Conservation (phyloP, 140 eudicot species). For the Flaveria floridana region DNA sequence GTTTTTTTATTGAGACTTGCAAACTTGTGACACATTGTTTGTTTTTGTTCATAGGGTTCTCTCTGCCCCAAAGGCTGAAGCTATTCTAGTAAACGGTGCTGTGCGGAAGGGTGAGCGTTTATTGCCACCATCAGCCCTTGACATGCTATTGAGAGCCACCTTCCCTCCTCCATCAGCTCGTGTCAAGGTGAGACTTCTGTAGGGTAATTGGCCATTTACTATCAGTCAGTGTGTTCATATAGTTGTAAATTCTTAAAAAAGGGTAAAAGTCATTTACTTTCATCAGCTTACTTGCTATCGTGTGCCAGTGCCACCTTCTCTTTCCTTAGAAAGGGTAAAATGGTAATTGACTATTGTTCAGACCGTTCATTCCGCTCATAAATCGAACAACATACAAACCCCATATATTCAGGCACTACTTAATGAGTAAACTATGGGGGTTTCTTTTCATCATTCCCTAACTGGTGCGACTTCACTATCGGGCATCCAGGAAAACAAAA, state of each 20-base stretch:
- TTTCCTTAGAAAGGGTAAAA: constrained; percentile 14
- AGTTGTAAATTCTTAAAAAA: background rate
- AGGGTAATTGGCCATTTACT: constrained; percentile 6
- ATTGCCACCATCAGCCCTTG: constrained; percentile 71
- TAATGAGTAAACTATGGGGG: background rate
- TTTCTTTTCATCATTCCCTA: background rate
- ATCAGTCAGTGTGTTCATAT: background rate
- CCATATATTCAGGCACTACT: background rate
- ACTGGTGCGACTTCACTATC: background rate
- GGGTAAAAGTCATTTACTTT: constrained; percentile 31
- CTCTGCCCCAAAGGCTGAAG: constrained; percentile 66
- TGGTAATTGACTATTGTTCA: background rate
- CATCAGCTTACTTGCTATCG: constrained; percentile 55
- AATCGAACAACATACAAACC: background rate
- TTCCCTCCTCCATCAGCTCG: constrained; percentile 64
- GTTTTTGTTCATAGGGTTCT: constrained; percentile 40
- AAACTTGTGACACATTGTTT: constrained; percentile 7
- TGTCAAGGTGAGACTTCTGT: constrained; percentile 50
- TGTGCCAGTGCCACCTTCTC: constrained; percentile 44
- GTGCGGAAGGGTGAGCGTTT: constrained; percentile 77
- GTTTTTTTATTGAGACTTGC: background rate
- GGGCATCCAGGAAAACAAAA: background rate
- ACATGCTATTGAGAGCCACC: constrained; percentile 49
- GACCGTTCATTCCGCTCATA: background rate
- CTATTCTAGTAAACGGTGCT: constrained; percentile 59